phyloP scores from a whole-genome alignment of 2,329 filamentous ascomycete species.

The Dactylellina parvicollis region DNA sequence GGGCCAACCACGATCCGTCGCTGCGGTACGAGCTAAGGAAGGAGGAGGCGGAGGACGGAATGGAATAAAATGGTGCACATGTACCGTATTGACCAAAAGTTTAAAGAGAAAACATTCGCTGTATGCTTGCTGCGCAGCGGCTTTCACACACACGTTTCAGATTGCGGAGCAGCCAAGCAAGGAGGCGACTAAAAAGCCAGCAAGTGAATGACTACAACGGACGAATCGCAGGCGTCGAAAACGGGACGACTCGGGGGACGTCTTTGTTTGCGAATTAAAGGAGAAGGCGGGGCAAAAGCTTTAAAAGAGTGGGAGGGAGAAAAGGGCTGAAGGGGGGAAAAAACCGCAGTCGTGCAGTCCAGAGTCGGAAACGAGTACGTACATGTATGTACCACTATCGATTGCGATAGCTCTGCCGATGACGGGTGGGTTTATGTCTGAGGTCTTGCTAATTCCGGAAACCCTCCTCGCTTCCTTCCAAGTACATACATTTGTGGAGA shows the following conservation, averaged over 20 bases:
- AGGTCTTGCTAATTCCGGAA: constrained; percentile 29
- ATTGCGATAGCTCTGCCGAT: constrained; percentile 17
- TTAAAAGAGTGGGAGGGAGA: background rate
- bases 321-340: background rate
- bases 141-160: constrained; percentile 20
- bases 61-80: background rate
- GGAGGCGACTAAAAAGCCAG: background rate
- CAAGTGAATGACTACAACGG: background rate
- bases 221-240: constrained; percentile 4
- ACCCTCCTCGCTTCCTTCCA: constrained; percentile 10
- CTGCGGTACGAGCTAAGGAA: background rate
- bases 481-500: no score
- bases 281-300: background rate
- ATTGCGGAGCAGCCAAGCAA: background rate
- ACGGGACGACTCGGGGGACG: background rate
- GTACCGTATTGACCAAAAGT: background rate
- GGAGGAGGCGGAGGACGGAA: background rate
- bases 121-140: background rate
- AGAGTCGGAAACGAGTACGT: background rate
- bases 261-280: background rate
- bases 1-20: constrained; percentile 22
- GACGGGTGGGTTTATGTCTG: constrained; percentile 8
- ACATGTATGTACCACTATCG: background rate
- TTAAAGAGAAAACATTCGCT: background rate
- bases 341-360: background rate